Evolutionary conservation across 2,329 filamentous ascomycete species (phyloP), one percentile per base, ranked within the genome.

Genomic region (Exophiala viscosa): DNA sequence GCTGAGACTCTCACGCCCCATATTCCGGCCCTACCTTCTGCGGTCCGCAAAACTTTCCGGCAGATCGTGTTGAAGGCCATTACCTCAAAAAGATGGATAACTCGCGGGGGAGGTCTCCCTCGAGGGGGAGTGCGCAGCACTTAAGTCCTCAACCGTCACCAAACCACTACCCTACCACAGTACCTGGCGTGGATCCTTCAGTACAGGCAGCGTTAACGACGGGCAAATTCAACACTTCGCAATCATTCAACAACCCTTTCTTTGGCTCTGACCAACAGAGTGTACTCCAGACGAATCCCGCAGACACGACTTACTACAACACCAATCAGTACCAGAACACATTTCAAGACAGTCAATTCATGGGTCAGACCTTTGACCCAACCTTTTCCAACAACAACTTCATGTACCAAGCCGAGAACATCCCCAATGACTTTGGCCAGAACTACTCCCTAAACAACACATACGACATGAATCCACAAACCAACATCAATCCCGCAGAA

Each of bases 401-500:
- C 49, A 45, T 58, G 54, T 51, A 52, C 45, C 65, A 68, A 36
- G 60, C 59, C 8, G 68, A 69, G 15, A 70, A 70, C 36, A 69
- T 68, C 54, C 69, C 67, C 56, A 70, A 67, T 47, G 71, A 67
- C 43, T 60, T 70, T 39, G 46, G 50, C 18, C 53, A 60, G 40
- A 52, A 43, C 51, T 60, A 57, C 35, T 45, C 55, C 31, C 48
- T 61, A 32, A 58, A 58, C 48, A 52, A 60, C 20, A 52, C 59
- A 18, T 66, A 74, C 52, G 69, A 70, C 54, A 66, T 71, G 14
- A 70, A 70, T 45, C 59, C 66, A 13, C 58, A 54, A 33, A 53
- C 48, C 40, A 63, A 63, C 7, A 66, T 77, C 54, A 76, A 76
- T 50, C 74, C 74, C 4, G 73, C 71, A 33, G 73, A 77, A 52